A percentile compares a stretch with the other conserved stretches of the same genome.
phyloP scores from a whole-genome alignment of 2,329 filamentous ascomycete species.

The Fusarium algeriense region DNA sequence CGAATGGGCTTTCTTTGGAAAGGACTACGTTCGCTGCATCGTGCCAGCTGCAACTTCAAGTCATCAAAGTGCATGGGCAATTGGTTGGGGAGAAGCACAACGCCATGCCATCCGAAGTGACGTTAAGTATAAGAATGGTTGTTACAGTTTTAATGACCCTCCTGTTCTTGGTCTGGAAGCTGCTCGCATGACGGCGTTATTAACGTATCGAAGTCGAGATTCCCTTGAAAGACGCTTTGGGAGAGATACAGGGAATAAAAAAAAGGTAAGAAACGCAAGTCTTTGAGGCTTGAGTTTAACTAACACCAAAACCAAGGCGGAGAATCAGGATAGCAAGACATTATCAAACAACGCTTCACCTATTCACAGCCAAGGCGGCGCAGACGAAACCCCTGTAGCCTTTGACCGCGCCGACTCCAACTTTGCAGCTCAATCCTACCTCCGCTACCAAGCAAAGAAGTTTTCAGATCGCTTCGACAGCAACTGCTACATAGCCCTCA shows the following conservation, averaged over 20 bases:
- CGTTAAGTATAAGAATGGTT: neutral
- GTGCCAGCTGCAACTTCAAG: neutral
- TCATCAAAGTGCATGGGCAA: neutral
- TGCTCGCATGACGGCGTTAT: neutral
- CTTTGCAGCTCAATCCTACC: neutral
- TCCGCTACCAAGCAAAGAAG: neutral
- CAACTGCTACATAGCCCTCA: neutral
- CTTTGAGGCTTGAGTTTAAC: rapidly evolving
- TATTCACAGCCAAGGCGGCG: neutral
- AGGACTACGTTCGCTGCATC: neutral
- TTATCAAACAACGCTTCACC: neutral
- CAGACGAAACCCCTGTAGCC: neutral
- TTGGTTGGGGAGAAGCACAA: neutral
- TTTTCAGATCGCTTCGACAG: neutral
- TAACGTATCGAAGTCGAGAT: neutral
- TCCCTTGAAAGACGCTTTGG: neutral
- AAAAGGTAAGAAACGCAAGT: neutral
- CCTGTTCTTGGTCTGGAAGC: neutral
- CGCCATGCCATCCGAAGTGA: neutral
- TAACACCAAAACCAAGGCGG: neutral
- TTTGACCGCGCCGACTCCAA: neutral
- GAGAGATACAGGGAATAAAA: neutral
- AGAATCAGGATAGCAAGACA: neutral
- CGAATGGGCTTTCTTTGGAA: neutral
- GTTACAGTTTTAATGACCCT: neutral